Evolutionary conservation across 2,329 filamentous ascomycete genomes (phyloP).

Genomic region (Hymenoscyphus salicellus): DNA sequence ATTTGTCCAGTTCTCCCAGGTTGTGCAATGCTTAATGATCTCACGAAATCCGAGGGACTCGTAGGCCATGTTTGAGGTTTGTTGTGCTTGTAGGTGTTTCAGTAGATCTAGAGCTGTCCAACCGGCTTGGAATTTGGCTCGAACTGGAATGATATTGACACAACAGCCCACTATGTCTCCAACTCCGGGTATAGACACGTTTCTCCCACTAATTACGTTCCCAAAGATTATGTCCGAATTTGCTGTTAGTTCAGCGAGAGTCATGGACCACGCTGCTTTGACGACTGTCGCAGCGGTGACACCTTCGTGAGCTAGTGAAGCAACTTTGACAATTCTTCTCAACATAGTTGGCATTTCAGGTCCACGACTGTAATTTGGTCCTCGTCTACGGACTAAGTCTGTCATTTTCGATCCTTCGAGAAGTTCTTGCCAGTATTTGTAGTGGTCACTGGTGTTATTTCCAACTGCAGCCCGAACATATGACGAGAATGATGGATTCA

Average conservation of each 20-base stretch:
- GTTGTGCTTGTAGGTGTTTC: conserved; percentile 43
- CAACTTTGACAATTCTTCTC: conserved; percentile 10
- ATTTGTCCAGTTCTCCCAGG: conserved; percentile 20
- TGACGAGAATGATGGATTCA: conserved; percentile 39
- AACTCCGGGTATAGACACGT: conserved; percentile 38
- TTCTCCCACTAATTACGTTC: conserved; percentile 42
- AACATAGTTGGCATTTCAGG: conserved; percentile 11
- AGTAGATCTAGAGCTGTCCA: conserved; percentile 42
- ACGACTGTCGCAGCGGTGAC: conserved; percentile 36
- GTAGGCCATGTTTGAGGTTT: conserved; percentile 19
- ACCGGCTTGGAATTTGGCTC: conserved; percentile 36
- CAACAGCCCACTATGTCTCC: conserved; percentile 43
- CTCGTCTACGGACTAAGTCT: conserved; percentile 11
- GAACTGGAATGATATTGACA: conserved; percentile 43
- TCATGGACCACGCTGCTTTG: conserved; percentile 40
- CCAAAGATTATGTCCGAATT: conserved; percentile 42
- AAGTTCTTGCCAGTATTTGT: conserved; percentile 45
- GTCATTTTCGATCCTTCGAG: conserved; percentile 39
- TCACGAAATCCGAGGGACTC: conserved; percentile 21
- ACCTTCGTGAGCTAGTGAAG: conserved; percentile 22
- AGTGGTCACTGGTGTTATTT: conserved; percentile 34
- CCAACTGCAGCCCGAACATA: conserved; percentile 34
- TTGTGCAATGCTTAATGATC: conserved; percentile 20
- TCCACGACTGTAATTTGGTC: conserved; percentile 15
- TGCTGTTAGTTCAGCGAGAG: conserved; percentile 39